These are phyloP conservation scores for Leishmania turanica DNA, from an alignment of 208 protist genomes.

Conservation along the genomic window DNA sequence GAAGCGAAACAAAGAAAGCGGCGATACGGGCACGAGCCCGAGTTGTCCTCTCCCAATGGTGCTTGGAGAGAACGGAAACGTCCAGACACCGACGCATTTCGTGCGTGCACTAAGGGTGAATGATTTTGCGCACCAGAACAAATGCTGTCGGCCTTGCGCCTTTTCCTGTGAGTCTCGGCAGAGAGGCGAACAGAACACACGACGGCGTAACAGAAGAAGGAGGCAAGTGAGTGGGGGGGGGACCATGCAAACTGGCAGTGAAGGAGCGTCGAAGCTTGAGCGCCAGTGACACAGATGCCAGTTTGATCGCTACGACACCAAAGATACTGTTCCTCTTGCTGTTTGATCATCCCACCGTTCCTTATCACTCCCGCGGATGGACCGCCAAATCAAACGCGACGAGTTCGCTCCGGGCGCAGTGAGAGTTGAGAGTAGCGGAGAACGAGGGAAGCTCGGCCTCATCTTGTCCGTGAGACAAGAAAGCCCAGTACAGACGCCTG, in stretches of 20 bases:
- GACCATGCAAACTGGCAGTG: not conserved
- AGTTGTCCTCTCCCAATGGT: not conserved
- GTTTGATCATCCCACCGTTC: no score
- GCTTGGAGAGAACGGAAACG: not conserved
- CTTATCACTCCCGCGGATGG: no score
- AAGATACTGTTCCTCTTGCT: not conserved
- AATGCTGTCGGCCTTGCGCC: not conserved
- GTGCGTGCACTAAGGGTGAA: no score
- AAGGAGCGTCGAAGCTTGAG: not conserved
- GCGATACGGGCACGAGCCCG: not conserved
- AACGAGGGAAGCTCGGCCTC: no score
- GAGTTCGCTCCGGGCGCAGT: no score
- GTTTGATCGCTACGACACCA: not conserved
- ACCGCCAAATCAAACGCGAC: no score
- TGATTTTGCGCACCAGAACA: not conserved
- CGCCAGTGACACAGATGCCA: not conserved
- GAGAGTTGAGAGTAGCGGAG: no score
- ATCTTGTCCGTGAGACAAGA: no score
- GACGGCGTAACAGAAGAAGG: not conserved
- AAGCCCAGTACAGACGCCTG: no score
- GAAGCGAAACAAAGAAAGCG: not conserved
- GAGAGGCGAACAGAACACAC: not conserved
- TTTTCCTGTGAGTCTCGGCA: not conserved
- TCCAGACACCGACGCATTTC: not conserved
- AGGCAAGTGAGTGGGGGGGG: not conserved